These are phyloP conservation scores for Cardamine resedifolia DNA, from an alignment of 345 rosid species.

Conservation along the genomic window DNA sequence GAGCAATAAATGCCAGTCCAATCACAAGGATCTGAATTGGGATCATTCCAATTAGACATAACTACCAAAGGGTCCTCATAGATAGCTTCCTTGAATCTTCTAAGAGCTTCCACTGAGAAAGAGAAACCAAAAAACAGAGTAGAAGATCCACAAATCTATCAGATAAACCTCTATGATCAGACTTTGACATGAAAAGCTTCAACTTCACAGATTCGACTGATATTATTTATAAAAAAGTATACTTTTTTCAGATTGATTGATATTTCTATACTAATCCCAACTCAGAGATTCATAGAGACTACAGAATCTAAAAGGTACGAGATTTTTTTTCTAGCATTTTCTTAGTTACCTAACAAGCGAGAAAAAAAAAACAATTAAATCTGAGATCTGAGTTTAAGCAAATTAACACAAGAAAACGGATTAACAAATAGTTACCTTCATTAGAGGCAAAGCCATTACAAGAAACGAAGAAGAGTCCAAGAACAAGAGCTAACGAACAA, in stretches of 20 bases:
- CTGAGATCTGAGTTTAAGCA: conserved; percentile 59
- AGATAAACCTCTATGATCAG: conserved; percentile 1
- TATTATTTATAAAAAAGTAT: background rate
- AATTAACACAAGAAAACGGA: background rate
- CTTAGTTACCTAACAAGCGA: conserved; percentile 34
- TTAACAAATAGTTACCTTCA: conserved; percentile 55
- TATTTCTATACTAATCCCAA: conserved; percentile 13
- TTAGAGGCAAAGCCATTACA: conserved; percentile 54
- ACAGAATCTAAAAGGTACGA: conserved; percentile 15
- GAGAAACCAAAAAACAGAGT: background rate
- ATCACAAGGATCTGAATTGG: conserved; percentile 81
- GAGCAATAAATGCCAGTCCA: conserved; percentile 79
- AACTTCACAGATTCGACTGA: conserved; percentile 31
- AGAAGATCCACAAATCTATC: conserved; percentile 9
- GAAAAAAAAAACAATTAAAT: conserved; percentile 19
- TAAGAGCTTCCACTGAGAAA: conserved; percentile 64
- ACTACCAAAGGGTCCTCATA: conserved; percentile 80
- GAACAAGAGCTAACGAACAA: conserved; percentile 37
- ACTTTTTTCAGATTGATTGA: background rate
- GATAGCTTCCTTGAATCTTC: conserved; percentile 77
- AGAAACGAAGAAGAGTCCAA: conserved; percentile 44
- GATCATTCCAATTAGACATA: conserved; percentile 79
- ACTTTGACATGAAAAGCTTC: background rate
- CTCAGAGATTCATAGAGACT: conserved; percentile 16
- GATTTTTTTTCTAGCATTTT: conserved; percentile 6